Evolutionary conservation across 2,329 filamentous ascomycete species (phyloP), one percentile per base, ranked within the genome.

Genomic region (Zalaria sp.): DNA sequence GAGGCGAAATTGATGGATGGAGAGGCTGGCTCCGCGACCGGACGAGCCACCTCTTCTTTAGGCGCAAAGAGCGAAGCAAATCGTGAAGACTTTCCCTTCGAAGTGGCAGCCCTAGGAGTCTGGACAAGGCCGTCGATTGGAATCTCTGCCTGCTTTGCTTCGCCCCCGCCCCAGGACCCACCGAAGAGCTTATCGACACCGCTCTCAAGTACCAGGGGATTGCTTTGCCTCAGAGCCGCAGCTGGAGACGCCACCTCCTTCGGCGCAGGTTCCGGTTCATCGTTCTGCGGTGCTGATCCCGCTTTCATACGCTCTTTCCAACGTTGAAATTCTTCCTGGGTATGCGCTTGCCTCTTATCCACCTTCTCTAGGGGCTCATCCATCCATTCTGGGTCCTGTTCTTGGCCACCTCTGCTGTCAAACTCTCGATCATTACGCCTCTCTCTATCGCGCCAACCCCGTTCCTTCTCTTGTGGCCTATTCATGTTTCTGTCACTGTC

Each of bases 281-380:
- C 60, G 7, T 53, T 51, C 31, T 55, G 43, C 5, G 46, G 44
- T 31, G 52, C 51, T 37, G 63, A 68, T 52, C 68, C 69, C 44
- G 70, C 79, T 60, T 83, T 89, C 86, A 93, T 93, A 48, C 73
- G 74, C 52, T 93, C 85, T 71, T 94, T 94, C 78, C 89, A 95
- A 51, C 84, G 84, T 63, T 93, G 81, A 60, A 95, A 93, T 50
- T 95, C 88, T 55, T 93, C 87, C 53, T 85, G 81, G 1, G 87
- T 94, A 52, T 85, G 83, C 4, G 52, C 46, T 49, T 51, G 27
- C 48, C 73, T 66, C 52, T 81, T 77, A 40, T 84, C 81, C 44
- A 81, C 79, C 25, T 71, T 63, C 36, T 69, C 45, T 3, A 49
- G 49, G 1, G 58, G 54, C 34, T 62, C 57, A 55, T 93, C 86